phyloP scores from a whole-genome alignment of 192 early-diverging fungal genomes.

The Glomus cerebriforme region DNA sequence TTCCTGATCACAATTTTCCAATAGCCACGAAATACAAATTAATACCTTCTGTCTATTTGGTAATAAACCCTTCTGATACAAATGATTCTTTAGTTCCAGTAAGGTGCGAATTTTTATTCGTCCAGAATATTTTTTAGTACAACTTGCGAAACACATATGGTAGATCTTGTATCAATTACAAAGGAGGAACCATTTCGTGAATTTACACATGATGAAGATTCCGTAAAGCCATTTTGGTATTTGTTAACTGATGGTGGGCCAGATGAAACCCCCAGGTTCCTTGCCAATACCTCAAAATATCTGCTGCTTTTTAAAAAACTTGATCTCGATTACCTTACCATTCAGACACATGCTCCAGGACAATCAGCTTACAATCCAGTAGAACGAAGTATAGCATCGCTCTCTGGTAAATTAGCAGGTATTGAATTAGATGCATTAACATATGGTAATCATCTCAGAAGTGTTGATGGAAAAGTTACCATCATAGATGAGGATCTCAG shows the following conservation, averaged over 20 bases:
- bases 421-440: background rate
- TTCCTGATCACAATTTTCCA: no score
- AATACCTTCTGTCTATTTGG: constrained; percentile 2
- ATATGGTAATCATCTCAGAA: background rate
- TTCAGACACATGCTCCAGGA: background rate
- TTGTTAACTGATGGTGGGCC: no score
- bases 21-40: background rate
- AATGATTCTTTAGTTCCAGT: no score
- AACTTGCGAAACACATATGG: background rate
- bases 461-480: background rate
- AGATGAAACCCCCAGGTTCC: background rate
- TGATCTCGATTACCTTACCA: no score
- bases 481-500: background rate
- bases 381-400: background rate
- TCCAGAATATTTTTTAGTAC: no score
- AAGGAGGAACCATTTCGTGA: background rate
- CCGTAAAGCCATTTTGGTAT: background rate
- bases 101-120: no score
- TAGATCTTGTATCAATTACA: background rate
- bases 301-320: background rate
- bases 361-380: background rate
- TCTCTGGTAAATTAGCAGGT: background rate
- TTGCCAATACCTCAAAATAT: constrained; percentile 6
- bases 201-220: background rate
- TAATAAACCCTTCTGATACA: background rate